Base-by-base conservation (phyloP, 768 basidiomycete species). In the Cyathus striatus region DNA sequence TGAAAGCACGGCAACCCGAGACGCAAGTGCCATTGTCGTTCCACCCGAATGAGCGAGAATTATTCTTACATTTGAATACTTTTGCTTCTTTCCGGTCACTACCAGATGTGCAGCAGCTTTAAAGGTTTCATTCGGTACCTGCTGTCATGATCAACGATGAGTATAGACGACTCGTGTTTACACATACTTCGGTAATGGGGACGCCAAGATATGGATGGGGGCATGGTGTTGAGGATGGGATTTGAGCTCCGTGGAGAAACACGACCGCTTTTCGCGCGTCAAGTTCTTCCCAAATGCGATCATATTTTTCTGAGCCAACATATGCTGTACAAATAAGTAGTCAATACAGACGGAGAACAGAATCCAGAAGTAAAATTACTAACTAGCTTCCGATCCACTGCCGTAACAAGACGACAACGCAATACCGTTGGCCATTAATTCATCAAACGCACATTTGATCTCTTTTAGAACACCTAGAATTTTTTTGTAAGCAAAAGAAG, bases 41-140 rank as follows among this genome's bases (percentile, higher is more conserved):
- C 86, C 86, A n/a, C 87, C 86, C 9, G 86, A 63, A 55, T 88
- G 87, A 16, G 86, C 76, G 6, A 90, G 75, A 25, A 90, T 73
- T 47, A 87, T 77, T 43, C 75, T 80, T 49, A 78, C 66, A 42
- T 76, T 62, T 17, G 70, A 59, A 51, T 76, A 86, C 46, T 69
- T 75, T 33, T 83, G 79, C 58, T 83, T 86, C 53, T 68, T 62
- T 36, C 83, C 82, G 0, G 82, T 75, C 18, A 88, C 79, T 36
- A 89, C 84, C 38, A 90, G 73, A 54, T 86, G 83, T 3, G 85
- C 79, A 24, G 85, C 85, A 1, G 84, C 87, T 63, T 87, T 88
- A 69, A 79, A 87, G 0, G 86, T 90, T 60, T 89, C 86, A 55
- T 86, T 82, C 5, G 86, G 86, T 0, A 86, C 84, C 86, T 88